Evolutionary conservation across 306 rosid genomes (phyloP), one percentile per base, ranked within the genome.

Genomic region (Adenanthera pavonina): DNA sequence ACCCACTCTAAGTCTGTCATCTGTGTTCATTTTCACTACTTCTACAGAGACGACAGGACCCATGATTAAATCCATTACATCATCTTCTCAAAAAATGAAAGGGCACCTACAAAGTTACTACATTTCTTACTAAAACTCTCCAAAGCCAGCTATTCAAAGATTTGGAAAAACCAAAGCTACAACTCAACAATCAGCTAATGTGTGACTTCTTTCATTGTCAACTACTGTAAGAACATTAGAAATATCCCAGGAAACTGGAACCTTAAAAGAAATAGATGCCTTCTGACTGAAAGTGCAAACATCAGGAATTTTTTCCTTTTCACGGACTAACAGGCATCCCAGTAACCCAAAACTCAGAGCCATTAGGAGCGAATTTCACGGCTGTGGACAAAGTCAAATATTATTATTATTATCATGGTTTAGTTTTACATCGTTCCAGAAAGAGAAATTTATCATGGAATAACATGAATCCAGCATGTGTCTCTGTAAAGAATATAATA

Each of bases 211-310:
- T 36, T 65, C 10, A 40, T 46, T 54, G 43, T 60, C 66, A 56
- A 16, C 69, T 41, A 16, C 62, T 13, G 16, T 43, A 49, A 67
- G 56, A 11, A 46, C 51, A 76, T 54, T n/a, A 25, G 8, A 14
- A 53, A 81, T 7, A 66, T 14, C 41, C 25, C 15, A 74, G 11
- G 17, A n/a, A 52, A 64, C 52, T 25, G 17, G 47, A 80, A 59
- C 62, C 41, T 1, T 4, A 53, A 57, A 19, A 80, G 35, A 25
- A 69, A 67, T 3, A 40, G 30, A 15, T 67, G 72, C 49, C 38
- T 40, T 53, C 40, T 66, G 61, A 25, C 78, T 5, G 49, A 80
- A 80, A 60, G 64, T 56, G 51, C 69, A 80, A 72, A 71, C 51
- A 38, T 30, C 47, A 30, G 17, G n/a, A 3, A 61, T 33, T 12